Evolutionary conservation across 2,329 filamentous ascomycete species (phyloP), one percentile per base, ranked within the genome.

Genomic region (Mariannaea sp.): DNA sequence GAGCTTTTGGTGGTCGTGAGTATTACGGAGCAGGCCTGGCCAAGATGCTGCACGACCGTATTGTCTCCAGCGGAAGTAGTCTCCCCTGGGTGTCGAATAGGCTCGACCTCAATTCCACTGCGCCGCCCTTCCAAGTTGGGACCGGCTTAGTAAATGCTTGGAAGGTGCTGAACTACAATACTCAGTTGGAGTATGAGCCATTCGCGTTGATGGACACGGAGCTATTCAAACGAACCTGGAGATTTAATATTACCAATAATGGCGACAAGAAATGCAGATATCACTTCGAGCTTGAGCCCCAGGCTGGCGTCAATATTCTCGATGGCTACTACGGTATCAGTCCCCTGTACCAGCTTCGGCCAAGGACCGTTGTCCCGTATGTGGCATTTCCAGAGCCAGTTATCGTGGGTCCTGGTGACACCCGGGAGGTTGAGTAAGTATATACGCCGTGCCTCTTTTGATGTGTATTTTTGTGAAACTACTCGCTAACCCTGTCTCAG

Each of bases 181-280:
- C 71, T 0, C 63, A 72, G 26, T 55, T 73, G 7, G 60, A 59
- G n/a, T 76, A 73, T 12, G 70, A 73, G 24, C 74, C 75, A 8
- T 75, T 82, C 40, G 71, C 75, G 9, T 73, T 82, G 49, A 78
- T 77, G 44, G 80, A 82, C 50, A 80, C 77, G 1, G 68, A 73
- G 35, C 57, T 76, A 46, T 78, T 81, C 53, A 58, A 59, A 10
- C 53, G 66, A 1, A 52, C 55, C 4, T 75, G 74, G 65, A 58
- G 49, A 0, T 62, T 74, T 17, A 62, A 67, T 32, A 73, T 83
- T 46, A 75, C 70, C 17, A 82, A 83, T 60, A 70, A 67, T 13
- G 77, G 70, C 19, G 65, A 65, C 20, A 66, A 68, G 19, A 65
- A 69, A 2, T 65, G 76, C 12, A 68, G 69, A 3, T 82, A 81